A percentile compares a stretch with the other conserved stretches of the same genome.
Conservation (phyloP, 2,329 filamentous ascomycete species). For the Exutisphaerella laricina region DNA sequence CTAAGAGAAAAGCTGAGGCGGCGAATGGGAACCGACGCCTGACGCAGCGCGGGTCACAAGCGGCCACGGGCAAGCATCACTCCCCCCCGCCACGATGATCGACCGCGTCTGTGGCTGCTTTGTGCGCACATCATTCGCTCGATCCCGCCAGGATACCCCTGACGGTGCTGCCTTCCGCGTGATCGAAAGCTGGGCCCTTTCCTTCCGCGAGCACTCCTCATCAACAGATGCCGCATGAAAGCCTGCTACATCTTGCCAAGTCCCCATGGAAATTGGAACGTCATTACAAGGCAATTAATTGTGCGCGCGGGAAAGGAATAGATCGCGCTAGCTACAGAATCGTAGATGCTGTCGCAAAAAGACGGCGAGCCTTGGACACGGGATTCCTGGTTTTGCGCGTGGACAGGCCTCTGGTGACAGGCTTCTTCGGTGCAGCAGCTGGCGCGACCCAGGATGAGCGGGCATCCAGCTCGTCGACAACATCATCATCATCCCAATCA, state of each 20-base stretch:
- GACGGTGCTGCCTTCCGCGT: no score
- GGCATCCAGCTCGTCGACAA: conserved; percentile 22
- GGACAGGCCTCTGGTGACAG: conserved; percentile 3
- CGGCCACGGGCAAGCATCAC: not conserved
- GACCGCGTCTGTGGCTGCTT: not conserved
- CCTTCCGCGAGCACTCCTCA: no score
- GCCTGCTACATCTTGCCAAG: not conserved
- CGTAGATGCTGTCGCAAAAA: conserved; percentile 25
- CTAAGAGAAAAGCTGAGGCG: not conserved
- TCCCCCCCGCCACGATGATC: no score
- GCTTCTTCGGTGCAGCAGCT: conserved; percentile 8
- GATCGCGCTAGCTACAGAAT: conserved; percentile 14
- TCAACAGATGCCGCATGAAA: no score
- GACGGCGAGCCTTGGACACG: conserved; percentile 19
- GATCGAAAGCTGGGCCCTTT: no score
- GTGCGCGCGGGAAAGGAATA: no score
- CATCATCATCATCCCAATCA: conserved; percentile 17
- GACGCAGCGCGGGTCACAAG: not conserved
- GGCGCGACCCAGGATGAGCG: conserved; percentile 21
- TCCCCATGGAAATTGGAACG: not conserved
- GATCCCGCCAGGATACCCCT: no score
- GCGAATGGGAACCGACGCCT: not conserved
- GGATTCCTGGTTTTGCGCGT: conserved; percentile 15
- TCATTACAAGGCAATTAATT: not conserved
- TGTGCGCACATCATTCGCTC: not conserved